Evolutionary conservation across 2,329 filamentous ascomycete species (phyloP), one percentile per base, ranked within the genome.

Genomic region (Trichoderma harzianum): DNA sequence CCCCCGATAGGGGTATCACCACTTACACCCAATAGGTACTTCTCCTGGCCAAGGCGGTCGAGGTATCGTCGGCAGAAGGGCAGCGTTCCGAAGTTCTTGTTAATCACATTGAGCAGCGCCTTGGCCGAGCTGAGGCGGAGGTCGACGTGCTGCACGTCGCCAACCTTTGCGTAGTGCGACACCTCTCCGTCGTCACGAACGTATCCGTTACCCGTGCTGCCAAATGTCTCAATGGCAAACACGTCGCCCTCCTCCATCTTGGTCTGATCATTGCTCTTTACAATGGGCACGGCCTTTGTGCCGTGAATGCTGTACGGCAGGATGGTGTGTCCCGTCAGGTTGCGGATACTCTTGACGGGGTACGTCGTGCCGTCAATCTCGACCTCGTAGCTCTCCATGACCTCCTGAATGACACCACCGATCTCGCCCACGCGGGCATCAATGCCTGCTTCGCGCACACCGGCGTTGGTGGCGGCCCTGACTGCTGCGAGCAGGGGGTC

Each of bases 241-340:
- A 94, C 91, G 79, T 98, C 95, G 55, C 94, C 94, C 83, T 98
- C 95, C 84, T 98, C 95, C 95, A 98, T 98, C 87, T 97, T 97
- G 67, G 94, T 97, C 80, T 91, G 90, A 78, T 97, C 93, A 74
- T 89, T 89, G 74, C 90, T 91, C 85, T 97, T 97, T 74, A 98
- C 94, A 78, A 98, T 97, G 0, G 95, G 95, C 66, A 98, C 93
- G 75, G 93, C 94, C 87, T 98, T 98, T 77, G 90, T 92, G 72
- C 95, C 94, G 83, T 98, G 95, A 77, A 98, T 98, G 80, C 90
- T 91, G 85, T 95, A 96, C 73, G 90, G 94, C 71, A 93, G 87
- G 78, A 98, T 98, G 76, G 93, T 95, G 84, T 98, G 95, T 11
- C 94, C 94, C 78, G 93, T 95, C 73, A 97, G 86, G 83, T 96